Evolutionary conservation across 2,329 filamentous ascomycete species (phyloP).

Genomic region (Emericellopsis atlantica): DNA sequence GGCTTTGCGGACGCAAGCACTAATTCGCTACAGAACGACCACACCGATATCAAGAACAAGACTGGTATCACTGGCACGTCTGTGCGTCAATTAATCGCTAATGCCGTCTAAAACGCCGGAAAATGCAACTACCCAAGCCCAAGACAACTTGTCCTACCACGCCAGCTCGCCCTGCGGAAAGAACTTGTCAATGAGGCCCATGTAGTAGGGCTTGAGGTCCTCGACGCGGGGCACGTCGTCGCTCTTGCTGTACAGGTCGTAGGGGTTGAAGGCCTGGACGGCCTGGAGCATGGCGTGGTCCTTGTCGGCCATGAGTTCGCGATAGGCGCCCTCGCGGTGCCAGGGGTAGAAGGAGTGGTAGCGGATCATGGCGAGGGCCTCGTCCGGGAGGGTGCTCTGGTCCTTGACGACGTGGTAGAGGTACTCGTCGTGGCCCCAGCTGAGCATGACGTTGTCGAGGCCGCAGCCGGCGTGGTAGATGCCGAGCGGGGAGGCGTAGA

Average conservation of each 20-base stretch:
- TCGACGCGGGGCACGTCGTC: slow-evolving; percentile 67
- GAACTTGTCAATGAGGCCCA: slow-evolving; percentile 28
- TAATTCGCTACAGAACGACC: not conserved
- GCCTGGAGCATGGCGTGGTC: slow-evolving; percentile 70
- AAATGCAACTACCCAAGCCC: not conserved
- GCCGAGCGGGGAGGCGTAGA: slow-evolving; percentile 58
- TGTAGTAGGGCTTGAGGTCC: slow-evolving; percentile 51
- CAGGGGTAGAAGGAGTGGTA: slow-evolving; percentile 92
- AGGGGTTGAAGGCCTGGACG: slow-evolving; percentile 80
- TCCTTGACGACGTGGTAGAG: slow-evolving; percentile 78
- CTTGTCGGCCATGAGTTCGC: slow-evolving; percentile 70
- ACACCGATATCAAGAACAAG: not conserved
- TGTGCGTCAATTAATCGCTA: too few relatives aligned
- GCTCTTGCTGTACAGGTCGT: slow-evolving; percentile 86
- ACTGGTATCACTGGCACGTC: too few relatives aligned
- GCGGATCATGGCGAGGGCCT: slow-evolving; percentile 83
- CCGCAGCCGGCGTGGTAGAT: slow-evolving; percentile 74
- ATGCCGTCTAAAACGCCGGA: not conserved
- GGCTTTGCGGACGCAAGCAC: too few relatives aligned
- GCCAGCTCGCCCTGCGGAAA: slow-evolving; percentile 24
- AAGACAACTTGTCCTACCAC: slow-evolving; percentile 15
- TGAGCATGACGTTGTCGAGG: slow-evolving; percentile 78
- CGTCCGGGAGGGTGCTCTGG: slow-evolving; percentile 64
- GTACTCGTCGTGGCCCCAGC: slow-evolving; percentile 84
- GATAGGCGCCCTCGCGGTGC: slow-evolving; percentile 73